Evolutionary conservation across 2,329 filamentous ascomycete species (phyloP), one percentile per base, ranked within the genome.

Genomic region (Nemania sp.): DNA sequence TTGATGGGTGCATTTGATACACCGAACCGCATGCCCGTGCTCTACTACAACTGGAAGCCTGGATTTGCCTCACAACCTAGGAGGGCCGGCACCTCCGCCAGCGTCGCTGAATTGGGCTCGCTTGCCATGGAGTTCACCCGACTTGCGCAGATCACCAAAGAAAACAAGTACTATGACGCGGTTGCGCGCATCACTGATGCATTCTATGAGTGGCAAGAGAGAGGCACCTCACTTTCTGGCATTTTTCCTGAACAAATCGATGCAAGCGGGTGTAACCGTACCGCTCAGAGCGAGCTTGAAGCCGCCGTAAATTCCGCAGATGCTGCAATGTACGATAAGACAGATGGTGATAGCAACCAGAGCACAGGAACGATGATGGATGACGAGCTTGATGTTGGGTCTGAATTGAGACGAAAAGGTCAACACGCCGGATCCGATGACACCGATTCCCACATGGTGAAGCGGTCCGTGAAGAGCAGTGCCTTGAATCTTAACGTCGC

Each of bases 111-210:
- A 70, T 70, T 94, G 26, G 92, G 88, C 2, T 90, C 89, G 9
- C 75, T 97, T 58, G 86, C 86, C 7, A 80, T 97, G 77, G 92
- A 97, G 69, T 96, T 97, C 70, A 96, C 91, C 1, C 83, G 91
- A 14, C 79, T 97, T 39, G 89, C 91, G 7, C 92, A 97, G 71
- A 76, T 97, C 59, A 96, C 92, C 0, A 83, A 84, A 52, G 78
- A 93, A 55, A 73, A 86, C 62, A 91, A 86, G 68, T 97, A 95
- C 73, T 97, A 95, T 67, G 92, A 96, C 73, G 91, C 91, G 14
- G 80, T 96, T 56, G 89, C 90, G 43, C 86, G 91, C 55, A 89
- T 97, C 64, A 95, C 90, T 15, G 79, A 96, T 66, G 86, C 86
- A 6, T 79, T 97, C 22, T 82, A 91, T 57, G 81, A 86, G 46